Conservation (phyloP, 192 early-diverging fungal species). For the Entophlyctis luteolus region DNA sequence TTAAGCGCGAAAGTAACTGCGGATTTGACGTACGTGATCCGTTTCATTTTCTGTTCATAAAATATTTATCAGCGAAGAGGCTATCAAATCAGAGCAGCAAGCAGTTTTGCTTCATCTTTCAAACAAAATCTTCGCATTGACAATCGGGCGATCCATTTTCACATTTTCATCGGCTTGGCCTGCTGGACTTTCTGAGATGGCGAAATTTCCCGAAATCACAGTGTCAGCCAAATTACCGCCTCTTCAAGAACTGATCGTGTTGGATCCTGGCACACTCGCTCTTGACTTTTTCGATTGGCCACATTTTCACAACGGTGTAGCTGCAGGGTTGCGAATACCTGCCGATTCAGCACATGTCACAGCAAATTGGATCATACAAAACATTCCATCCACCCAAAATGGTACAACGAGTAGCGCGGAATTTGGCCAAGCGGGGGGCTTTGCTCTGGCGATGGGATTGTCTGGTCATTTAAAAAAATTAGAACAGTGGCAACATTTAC, state of each 20-base stretch:
- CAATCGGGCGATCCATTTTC: slow-evolving; percentile 65
- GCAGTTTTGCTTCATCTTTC: slow-evolving; percentile 33
- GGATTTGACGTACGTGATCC: slow-evolving; percentile 27
- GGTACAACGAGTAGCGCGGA: slow-evolving; percentile 38
- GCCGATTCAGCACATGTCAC: slow-evolving; percentile 51
- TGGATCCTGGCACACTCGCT: slow-evolving; percentile 40
- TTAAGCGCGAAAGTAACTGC: background rate
- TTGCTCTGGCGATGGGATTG: slow-evolving; percentile 77
- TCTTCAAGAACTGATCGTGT: slow-evolving; percentile 49
- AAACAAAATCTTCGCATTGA: slow-evolving; percentile 59
- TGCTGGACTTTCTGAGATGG: slow-evolving; percentile 46
- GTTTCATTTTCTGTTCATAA: background rate
- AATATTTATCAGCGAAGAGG: slow-evolving; percentile 26
- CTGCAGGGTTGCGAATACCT: slow-evolving; percentile 67
- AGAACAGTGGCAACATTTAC: slow-evolving; percentile 55
- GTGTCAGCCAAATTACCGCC: slow-evolving; percentile 67
- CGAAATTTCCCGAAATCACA: slow-evolving; percentile 54
- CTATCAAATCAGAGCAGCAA: slow-evolving; percentile 48
- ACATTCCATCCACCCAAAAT: slow-evolving; percentile 39
- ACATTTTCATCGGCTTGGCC: slow-evolving; percentile 58
- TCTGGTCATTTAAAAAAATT: slow-evolving; percentile 70
- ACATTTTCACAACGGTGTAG: slow-evolving; percentile 84
- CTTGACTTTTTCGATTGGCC: slow-evolving; percentile 68
- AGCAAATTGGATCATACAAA: slow-evolving; percentile 78
- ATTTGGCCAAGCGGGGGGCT: slow-evolving; percentile 70